A percentile compares a stretch with the other conserved stretches of the same genome.
These are phyloP conservation scores for Parafenestella ontariensis DNA, from an alignment of 2,329 filamentous ascomycete genomes.

Conservation along the genomic window DNA sequence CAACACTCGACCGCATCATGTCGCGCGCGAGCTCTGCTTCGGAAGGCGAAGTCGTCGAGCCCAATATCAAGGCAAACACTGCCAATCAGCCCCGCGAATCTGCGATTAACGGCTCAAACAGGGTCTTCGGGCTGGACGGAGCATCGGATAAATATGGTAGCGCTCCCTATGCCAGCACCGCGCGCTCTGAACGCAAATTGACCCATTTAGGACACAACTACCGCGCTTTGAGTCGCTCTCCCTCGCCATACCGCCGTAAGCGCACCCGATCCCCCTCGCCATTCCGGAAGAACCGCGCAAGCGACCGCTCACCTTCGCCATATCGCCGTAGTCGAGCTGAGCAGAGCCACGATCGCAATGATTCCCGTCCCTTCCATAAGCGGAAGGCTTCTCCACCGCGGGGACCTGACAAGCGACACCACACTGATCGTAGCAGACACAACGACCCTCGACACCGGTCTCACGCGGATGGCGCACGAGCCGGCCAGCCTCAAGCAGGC, in stretches of 20 bases:
- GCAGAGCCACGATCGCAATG: slow-evolving; percentile 30
- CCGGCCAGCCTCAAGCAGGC: slow-evolving; percentile 5
- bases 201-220: slow-evolving; percentile 18
- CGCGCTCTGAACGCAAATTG: background rate
- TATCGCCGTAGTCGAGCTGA: slow-evolving; percentile 31
- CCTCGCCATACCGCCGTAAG: slow-evolving; percentile 39
- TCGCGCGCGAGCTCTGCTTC: slow-evolving; percentile 38
- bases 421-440: slow-evolving; percentile 47
- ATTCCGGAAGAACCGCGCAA: slow-evolving; percentile 31
- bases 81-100: slow-evolving; percentile 35
- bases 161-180: background rate
- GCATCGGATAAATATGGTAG: slow-evolving; percentile 32
- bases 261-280: slow-evolving; percentile 36
- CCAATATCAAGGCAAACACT: slow-evolving; percentile 46
- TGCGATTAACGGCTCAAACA: slow-evolving; percentile 45
- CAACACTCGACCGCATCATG: slow-evolving; percentile 24
- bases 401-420: slow-evolving; percentile 65
- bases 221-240: slow-evolving; percentile 39
- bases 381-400: slow-evolving; percentile 52
- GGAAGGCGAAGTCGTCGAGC: slow-evolving; percentile 39
- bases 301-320: slow-evolving; percentile 38
- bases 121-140: slow-evolving; percentile 40
- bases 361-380: slow-evolving; percentile 48
- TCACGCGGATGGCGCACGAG: slow-evolving; percentile 63
- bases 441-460: slow-evolving; percentile 67